phyloP scores from a whole-genome alignment of 345 rosid genomes.

The Melaleuca quinquenervia region DNA sequence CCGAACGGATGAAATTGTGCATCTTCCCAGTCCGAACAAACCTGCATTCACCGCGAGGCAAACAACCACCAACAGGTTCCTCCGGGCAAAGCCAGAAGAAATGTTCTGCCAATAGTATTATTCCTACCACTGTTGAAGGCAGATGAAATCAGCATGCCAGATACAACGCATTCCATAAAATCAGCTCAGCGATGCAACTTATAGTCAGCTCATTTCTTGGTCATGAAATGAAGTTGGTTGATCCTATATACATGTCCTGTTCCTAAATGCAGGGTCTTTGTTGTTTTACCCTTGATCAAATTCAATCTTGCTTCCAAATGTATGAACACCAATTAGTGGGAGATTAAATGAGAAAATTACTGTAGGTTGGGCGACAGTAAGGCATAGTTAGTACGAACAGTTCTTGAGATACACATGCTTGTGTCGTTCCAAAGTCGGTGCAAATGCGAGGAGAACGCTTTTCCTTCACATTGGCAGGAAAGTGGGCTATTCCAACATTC shows the following conservation, averaged over 20 bases:
- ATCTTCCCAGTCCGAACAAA: slow-evolving; percentile 1
- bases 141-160: neutral
- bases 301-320: neutral
- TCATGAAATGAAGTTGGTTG: rapidly evolving
- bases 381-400: neutral
- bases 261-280: neutral
- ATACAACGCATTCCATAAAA: neutral
- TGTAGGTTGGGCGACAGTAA: neutral
- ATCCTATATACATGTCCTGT: neutral
- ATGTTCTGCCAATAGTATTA: neutral
- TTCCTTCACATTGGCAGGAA: neutral
- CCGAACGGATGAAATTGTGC: neutral
- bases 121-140: neutral
- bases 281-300: neutral
- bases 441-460: neutral
- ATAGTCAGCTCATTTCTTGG: neutral
- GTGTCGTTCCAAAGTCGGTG: neutral
- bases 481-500: neutral
- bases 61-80: neutral
- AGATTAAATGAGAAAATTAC: neutral
- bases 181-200: neutral
- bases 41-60: neutral
- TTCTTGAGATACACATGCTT: neutral
- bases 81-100: no score
- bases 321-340: neutral